These are phyloP conservation scores for Pugionium dolabratum DNA, from an alignment of 345 rosid genomes.

Conservation along the genomic window DNA sequence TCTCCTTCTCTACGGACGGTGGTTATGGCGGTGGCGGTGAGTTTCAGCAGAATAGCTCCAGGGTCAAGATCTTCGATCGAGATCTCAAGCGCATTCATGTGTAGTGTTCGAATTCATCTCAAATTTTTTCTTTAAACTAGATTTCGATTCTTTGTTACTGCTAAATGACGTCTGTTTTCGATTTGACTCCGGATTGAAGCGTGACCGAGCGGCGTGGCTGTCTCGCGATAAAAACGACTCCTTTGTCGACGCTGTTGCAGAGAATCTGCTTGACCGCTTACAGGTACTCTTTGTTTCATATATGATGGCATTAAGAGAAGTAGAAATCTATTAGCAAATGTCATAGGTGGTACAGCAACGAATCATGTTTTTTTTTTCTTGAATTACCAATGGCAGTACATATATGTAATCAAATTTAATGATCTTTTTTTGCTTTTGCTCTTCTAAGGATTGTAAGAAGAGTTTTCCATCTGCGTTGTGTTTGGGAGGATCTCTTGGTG, in stretches of 20 bases:
- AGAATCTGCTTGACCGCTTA: slow-evolving; percentile 83
- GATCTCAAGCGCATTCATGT: slow-evolving; percentile 87
- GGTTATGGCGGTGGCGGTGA: slow-evolving; percentile 45
- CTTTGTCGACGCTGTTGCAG: slow-evolving; percentile 86
- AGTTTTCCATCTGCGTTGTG: slow-evolving; percentile 77
- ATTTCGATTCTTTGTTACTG: neutral
- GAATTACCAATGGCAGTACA: neutral
- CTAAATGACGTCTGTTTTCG: neutral
- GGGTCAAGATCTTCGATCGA: slow-evolving; percentile 78
- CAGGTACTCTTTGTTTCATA: slow-evolving; percentile 50
- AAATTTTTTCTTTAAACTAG: neutral
- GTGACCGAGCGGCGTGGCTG: slow-evolving; percentile 97
- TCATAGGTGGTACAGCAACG: neutral
- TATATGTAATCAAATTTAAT: too few species aligned
- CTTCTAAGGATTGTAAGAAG: slow-evolving; percentile 79
- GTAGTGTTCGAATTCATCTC: slow-evolving; percentile 11
- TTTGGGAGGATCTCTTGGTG: slow-evolving; percentile 79
- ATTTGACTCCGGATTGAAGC: slow-evolving; percentile 54
- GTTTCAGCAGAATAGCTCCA: slow-evolving; percentile 43
- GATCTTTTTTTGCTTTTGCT: slow-evolving; percentile 6
- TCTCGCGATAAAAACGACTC: slow-evolving; percentile 56
- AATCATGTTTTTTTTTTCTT: neutral
- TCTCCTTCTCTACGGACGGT: slow-evolving; percentile 47
- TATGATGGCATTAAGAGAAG: neutral
- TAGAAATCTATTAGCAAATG: neutral